These are phyloP conservation scores for Debaryomyces subglobosus DNA, from an alignment of 1,139 yeast genomes.

Conservation along the genomic window DNA sequence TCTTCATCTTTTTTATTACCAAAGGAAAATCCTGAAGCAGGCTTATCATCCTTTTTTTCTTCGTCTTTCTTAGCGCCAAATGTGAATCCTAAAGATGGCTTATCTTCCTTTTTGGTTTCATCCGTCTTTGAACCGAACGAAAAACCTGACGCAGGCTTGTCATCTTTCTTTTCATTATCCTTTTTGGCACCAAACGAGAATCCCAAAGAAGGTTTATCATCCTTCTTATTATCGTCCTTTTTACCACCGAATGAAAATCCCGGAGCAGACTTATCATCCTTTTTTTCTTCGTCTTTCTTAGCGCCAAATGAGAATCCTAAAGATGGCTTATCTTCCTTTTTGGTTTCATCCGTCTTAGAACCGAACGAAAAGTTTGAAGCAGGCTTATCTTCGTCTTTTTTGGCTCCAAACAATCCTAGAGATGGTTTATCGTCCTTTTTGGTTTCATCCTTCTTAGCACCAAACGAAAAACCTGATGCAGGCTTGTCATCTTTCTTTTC, in stretches of 20 bases:
- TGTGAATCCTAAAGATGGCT: conserved; percentile 22
- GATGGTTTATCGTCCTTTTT: conserved; percentile 14
- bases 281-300: conserved; percentile 21
- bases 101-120: conserved; percentile 24
- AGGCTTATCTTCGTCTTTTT: conserved; percentile 13
- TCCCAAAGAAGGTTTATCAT: conserved; percentile 15
- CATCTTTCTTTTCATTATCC: conserved; percentile 19
- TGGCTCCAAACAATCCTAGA: conserved; percentile 9
- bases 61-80: conserved; percentile 26
- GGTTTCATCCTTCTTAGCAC: conserved; percentile 15
- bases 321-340: conserved; percentile 17
- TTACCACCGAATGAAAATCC: conserved; percentile 24
- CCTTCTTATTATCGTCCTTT: conserved; percentile 25
- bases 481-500: conserved; percentile 14
- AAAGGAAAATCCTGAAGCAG: conserved; percentile 19
- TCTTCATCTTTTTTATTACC: conserved; percentile 22
- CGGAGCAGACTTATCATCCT: conserved; percentile 12
- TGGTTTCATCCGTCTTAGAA: conserved; percentile 25
- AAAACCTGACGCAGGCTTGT: conserved; percentile 24
- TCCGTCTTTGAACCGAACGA: conserved; percentile 28
- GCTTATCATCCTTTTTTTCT: conserved; percentile 19
- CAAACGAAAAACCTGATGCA: conserved; percentile 15
- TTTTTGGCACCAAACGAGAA: conserved; percentile 25
- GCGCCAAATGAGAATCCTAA: conserved; percentile 23
- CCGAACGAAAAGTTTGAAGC: conserved; percentile 26